Evolutionary conservation across 345 rosid genomes (phyloP).

Genomic region (Citrus mangshanensis): DNA sequence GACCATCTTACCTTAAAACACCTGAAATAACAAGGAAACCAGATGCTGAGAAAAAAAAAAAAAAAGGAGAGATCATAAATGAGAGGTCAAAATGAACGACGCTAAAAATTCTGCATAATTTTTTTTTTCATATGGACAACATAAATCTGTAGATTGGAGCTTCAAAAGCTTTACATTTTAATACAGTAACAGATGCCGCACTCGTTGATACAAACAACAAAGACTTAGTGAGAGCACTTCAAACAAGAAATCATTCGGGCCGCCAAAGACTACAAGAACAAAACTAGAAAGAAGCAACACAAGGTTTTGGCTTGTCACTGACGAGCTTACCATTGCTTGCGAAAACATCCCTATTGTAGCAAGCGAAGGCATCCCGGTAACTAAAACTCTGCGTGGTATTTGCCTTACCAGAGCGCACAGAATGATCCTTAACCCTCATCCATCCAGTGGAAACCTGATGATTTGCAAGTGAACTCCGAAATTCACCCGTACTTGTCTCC

Average conservation of each 20-base stretch:
- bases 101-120: not conserved
- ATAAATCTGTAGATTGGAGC: not conserved
- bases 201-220: not conserved
- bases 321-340: slow-evolving; percentile 43
- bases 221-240: not conserved
- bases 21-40: not conserved
- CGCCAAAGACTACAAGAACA: not conserved
- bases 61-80: not conserved
- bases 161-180: not conserved
- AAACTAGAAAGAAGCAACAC: slow-evolving; percentile 29
- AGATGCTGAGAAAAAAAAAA: not conserved
- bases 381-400: slow-evolving; percentile 47
- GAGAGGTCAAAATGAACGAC: not conserved
- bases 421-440: slow-evolving; percentile 76
- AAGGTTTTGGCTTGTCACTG: slow-evolving; percentile 38
- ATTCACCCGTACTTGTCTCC: slow-evolving; percentile 35
- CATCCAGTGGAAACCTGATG: slow-evolving; percentile 64
- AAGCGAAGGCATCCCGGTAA: slow-evolving; percentile 39
- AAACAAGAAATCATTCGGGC: not conserved
- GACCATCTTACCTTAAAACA: not conserved
- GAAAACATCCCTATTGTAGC: slow-evolving; percentile 43
- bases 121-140: too few relatives aligned
- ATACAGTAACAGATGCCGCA: not conserved
- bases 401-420: slow-evolving; percentile 54
- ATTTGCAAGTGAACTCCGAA: slow-evolving; percentile 27